phyloP scores from a whole-genome alignment of 257 asterid genomes.

The Salvia hispanica region DNA sequence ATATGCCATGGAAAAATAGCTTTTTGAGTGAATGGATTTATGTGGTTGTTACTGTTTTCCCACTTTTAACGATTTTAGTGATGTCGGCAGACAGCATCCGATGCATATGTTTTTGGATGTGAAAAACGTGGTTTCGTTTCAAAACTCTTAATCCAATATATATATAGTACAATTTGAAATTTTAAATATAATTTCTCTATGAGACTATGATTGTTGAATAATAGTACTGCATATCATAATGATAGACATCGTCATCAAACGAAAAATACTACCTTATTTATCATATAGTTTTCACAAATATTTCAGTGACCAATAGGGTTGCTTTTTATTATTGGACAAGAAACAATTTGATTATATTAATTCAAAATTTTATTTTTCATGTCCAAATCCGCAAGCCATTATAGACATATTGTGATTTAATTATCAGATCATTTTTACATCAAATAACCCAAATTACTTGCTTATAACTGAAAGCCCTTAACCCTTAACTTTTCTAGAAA shows the following conservation, averaged over 20 bases:
- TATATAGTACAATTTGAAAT: no score
- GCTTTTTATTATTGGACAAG: no score
- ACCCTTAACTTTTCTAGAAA: no score
- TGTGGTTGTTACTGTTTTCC: slow-evolving; percentile 40
- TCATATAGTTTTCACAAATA: no score
- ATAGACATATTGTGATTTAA: background rate
- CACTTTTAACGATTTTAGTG: slow-evolving; percentile 30
- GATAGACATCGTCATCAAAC: background rate
- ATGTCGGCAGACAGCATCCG: slow-evolving; percentile 46
- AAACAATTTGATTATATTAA: background rate
- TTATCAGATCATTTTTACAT: no score
- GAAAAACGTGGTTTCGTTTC: slow-evolving; percentile 25
- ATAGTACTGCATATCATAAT: no score
- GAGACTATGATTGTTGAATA: no score
- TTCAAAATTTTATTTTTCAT: background rate
- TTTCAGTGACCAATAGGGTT: no score
- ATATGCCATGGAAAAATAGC: background rate
- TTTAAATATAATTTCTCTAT: no score
- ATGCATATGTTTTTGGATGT: slow-evolving; percentile 28
- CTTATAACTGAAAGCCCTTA: no score
- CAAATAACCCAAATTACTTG: no score
- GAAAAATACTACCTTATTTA: no score
- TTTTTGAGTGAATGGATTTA: slow-evolving; percentile 27
- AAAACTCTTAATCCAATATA: background rate
- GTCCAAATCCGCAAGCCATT: background rate